Evolutionary conservation across 257 asterid genomes (phyloP).

Genomic region (Cinchona pubescens): DNA sequence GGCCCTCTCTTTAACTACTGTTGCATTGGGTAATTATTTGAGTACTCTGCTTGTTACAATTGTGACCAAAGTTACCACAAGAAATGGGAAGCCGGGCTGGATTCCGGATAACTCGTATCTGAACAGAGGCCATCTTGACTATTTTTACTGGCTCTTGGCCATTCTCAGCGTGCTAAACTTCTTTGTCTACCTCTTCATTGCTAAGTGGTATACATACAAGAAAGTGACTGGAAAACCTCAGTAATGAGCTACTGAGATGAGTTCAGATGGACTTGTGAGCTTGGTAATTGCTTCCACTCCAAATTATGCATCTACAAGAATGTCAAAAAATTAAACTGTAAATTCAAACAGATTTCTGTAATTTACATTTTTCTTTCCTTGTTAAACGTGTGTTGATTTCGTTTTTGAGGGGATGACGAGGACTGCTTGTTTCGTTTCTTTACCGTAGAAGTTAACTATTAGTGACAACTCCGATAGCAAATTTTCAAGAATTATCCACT

Average conservation of each 20-base stretch:
- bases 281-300: neutral
- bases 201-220: constrained; percentile 58
- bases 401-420: neutral
- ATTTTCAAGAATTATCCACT: neutral
- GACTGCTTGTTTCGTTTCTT: neutral
- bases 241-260: neutral
- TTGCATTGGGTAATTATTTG: constrained; percentile 64
- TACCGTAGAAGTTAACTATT: too few species aligned
- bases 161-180: constrained; percentile 59
- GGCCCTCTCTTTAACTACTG: constrained; percentile 66
- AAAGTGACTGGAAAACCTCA: constrained; percentile 31
- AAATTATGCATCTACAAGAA: neutral
- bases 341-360: neutral
- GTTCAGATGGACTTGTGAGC: neutral
- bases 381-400: neutral
- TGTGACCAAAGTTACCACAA: constrained; percentile 48
- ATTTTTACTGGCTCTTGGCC: constrained; percentile 69
- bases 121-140: constrained; percentile 79
- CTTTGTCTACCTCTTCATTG: constrained; percentile 42
- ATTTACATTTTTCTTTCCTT: neutral
- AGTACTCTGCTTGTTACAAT: constrained; percentile 56
- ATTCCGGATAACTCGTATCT: constrained; percentile 70
- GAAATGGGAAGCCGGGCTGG: constrained; percentile 62
- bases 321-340: neutral
- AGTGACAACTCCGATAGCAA: neutral